Conservation (phyloP, 139 green algal species). For the Chlorella sorokiniana region DNA sequence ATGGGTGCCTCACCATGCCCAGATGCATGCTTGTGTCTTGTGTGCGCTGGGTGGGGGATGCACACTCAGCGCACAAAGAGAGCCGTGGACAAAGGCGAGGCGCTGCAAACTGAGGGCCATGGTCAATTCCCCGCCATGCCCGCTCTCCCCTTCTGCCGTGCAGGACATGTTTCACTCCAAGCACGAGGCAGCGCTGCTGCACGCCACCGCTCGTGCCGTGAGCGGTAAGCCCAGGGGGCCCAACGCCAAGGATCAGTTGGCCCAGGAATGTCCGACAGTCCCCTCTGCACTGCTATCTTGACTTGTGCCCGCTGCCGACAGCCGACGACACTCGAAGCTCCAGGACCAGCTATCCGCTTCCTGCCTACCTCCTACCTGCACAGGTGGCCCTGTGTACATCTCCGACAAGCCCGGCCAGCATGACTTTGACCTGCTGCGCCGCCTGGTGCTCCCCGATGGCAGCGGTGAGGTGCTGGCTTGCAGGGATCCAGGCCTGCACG, state of each 20-base stretch:
- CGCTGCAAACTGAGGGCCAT: not conserved
- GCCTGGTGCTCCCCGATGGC: slow-evolving; percentile 73
- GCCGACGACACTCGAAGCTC: too few species aligned
- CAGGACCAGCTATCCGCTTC: not conserved
- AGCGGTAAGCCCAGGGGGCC: slow-evolving; percentile 46
- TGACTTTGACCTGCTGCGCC: slow-evolving; percentile 66
- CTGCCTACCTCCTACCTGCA: not conserved
- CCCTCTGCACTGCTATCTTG: too few species aligned
- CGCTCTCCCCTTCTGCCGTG: not conserved
- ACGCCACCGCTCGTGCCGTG: slow-evolving; percentile 69
- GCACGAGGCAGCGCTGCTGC: slow-evolving; percentile 46
- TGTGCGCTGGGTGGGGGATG: not conserved
- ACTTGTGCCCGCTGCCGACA: too few species aligned
- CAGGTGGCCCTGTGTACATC: slow-evolving; percentile 69
- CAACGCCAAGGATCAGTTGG: too few species aligned
- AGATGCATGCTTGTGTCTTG: not conserved
- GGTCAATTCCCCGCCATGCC: not conserved
- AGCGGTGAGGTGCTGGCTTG: not conserved
- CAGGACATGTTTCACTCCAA: slow-evolving; percentile 65
- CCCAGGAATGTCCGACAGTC: too few species aligned
- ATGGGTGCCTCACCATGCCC: not conserved
- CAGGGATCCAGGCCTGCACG: not conserved
- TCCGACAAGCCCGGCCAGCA: slow-evolving; percentile 73
- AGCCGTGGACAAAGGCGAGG: too few species aligned
- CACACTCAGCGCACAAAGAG: not conserved